Conservation (phyloP, 2,329 filamentous ascomycete species). For the Pseudofabraea citricarpa region DNA sequence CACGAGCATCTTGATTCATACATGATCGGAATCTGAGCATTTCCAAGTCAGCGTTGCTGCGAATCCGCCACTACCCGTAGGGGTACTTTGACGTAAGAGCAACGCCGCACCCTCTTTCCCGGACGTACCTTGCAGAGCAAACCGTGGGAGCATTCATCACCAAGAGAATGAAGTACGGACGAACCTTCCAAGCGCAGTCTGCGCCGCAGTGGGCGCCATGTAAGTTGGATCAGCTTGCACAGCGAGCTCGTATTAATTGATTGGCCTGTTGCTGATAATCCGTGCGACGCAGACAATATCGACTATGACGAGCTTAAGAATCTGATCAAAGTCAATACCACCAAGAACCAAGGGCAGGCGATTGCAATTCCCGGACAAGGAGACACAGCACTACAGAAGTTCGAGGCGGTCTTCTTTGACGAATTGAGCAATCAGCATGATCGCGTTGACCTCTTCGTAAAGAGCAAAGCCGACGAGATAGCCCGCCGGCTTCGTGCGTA, state of each 20-base stretch:
- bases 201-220: slow-evolving; percentile 79
- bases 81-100: too few species aligned
- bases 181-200: slow-evolving; percentile 68
- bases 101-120: too few species aligned
- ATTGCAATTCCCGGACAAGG: slow-evolving; percentile 71
- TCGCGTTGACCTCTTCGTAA: slow-evolving; percentile 72
- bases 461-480: slow-evolving; percentile 76
- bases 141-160: too few species aligned
- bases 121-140: too few species aligned
- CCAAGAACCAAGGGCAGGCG: slow-evolving; percentile 62
- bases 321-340: slow-evolving; percentile 77
- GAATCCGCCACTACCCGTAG: too few species aligned
- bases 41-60: too few species aligned
- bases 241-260: background rate
- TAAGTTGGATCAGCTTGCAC: slow-evolving; percentile 34
- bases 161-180: slow-evolving; percentile 84
- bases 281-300: slow-evolving; percentile 61
- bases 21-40: too few species aligned
- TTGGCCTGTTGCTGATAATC: slow-evolving; percentile 7
- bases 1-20: too few species aligned
- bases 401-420: slow-evolving; percentile 67
- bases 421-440: slow-evolving; percentile 73
- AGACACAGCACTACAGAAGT: slow-evolving; percentile 52
- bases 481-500: slow-evolving; percentile 60
- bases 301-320: slow-evolving; percentile 86